phyloP scores from a whole-genome alignment of 768 basidiomycete genomes.

The Russula ochroleuca region DNA sequence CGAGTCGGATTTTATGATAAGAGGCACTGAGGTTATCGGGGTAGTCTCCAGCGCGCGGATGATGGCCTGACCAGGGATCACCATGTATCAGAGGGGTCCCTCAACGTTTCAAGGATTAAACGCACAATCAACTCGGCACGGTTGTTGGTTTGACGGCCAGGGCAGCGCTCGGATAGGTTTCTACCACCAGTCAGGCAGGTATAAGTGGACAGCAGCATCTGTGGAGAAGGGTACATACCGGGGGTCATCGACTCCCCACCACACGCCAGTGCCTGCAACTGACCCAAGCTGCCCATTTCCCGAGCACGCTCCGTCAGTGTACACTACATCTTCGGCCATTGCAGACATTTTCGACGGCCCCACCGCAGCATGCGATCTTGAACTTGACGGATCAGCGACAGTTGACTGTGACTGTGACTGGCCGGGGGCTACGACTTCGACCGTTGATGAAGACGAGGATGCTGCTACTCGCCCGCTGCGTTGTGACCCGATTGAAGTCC shows the following conservation, averaged over 20 bases:
- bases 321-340: slow-evolving; percentile 51
- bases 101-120: not conserved
- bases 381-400: not conserved
- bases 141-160: slow-evolving; percentile 82
- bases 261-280: slow-evolving; percentile 82
- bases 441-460: not conserved
- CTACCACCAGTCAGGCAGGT: too few species aligned
- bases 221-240: slow-evolving; percentile 40
- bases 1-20: slow-evolving; percentile 84
- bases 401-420: not conserved
- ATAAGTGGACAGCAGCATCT: slow-evolving; percentile 4
- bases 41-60: slow-evolving; percentile 73
- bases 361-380: not conserved
- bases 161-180: slow-evolving; percentile 78
- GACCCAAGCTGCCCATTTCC: slow-evolving; percentile 69
- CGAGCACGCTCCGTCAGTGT: slow-evolving; percentile 83
- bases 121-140: slow-evolving; percentile 81
- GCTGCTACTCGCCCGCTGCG: too few species aligned
- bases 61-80: slow-evolving; percentile 63
- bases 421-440: not conserved
- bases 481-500: not conserved
- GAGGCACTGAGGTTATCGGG: slow-evolving; percentile 47
- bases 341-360: slow-evolving; percentile 22
- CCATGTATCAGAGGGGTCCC: not conserved
- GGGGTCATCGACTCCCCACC: slow-evolving; percentile 70